A percentile compares a stretch with the other conserved stretches of the same genome.
Evolutionary conservation across 352 stramenopile species (phyloP).

Genomic region (Pythium phragmitis): DNA sequence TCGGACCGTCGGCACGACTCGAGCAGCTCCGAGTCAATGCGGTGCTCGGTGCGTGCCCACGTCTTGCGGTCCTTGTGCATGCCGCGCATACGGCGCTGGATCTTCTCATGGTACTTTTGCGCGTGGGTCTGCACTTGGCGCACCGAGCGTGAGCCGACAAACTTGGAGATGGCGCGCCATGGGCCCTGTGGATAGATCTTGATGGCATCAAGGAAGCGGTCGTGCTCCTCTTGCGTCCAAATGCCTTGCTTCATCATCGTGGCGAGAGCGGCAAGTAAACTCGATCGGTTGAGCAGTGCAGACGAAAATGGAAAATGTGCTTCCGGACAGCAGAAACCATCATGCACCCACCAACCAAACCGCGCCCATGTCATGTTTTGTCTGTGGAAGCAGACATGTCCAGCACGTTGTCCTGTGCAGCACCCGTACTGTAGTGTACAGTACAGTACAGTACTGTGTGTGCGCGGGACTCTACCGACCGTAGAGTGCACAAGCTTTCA

Average conservation of each 20-base stretch:
- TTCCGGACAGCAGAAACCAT: background rate
- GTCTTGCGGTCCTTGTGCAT: slow-evolving; percentile 19
- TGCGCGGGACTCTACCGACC: too few relatives aligned
- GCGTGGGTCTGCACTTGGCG: slow-evolving; percentile 27
- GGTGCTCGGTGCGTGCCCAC: slow-evolving; percentile 21
- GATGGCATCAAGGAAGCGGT: slow-evolving; percentile 31
- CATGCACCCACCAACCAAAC: slow-evolving; percentile 11
- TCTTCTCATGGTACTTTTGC: slow-evolving; percentile 31
- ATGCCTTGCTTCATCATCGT: slow-evolving; percentile 23
- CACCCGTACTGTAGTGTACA: background rate
- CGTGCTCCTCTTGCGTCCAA: slow-evolving; percentile 32
- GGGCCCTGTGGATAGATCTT: slow-evolving; percentile 28
- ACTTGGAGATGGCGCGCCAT: slow-evolving; percentile 20
- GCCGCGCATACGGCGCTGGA: slow-evolving; percentile 22
- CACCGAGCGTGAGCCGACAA: slow-evolving; percentile 22
- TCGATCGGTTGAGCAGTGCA: background rate
- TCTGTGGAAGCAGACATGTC: background rate
- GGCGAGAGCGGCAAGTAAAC: background rate
- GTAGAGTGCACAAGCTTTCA: too few relatives aligned
- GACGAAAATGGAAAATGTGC: slow-evolving; percentile 12
- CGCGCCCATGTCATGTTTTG: slow-evolving; percentile 3
- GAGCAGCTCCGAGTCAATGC: slow-evolving; percentile 24
- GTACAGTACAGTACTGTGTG: background rate
- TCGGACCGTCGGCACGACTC: slow-evolving; percentile 21
- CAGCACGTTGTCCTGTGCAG: background rate